These are phyloP conservation scores for Talaromyces nanjingensis DNA, from an alignment of 495 filamentous ascomycete species.

Conservation along the genomic window DNA sequence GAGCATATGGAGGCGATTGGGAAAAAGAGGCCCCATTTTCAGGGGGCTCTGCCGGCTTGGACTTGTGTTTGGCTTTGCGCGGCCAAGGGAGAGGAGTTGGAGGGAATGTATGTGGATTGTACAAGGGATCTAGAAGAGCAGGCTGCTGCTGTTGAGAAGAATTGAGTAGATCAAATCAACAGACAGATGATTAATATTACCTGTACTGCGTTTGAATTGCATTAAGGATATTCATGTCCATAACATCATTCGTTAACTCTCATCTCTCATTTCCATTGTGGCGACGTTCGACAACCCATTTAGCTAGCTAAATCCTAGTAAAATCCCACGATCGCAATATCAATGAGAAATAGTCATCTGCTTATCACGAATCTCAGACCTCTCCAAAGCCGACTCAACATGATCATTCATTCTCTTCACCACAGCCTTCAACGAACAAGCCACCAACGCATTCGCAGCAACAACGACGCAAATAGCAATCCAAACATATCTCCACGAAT, in stretches of 20 bases:
- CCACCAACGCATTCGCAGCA: conserved; percentile 1
- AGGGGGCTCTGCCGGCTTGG: no score
- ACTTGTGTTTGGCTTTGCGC: no score
- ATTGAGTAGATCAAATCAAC: no score
- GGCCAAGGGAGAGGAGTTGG: conserved; percentile 5
- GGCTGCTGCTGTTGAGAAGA: background rate
- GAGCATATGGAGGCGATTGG: no score
- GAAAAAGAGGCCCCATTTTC: no score
- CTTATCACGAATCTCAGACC: conserved; percentile 4
- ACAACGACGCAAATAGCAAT: conserved; percentile 3
- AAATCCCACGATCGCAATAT: background rate
- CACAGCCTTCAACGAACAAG: conserved; percentile 4
- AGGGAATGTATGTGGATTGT: conserved; percentile 4
- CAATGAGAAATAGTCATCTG: conserved; percentile 1
- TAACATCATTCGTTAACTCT: no score
- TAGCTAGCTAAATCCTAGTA: background rate
- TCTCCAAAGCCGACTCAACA: conserved; percentile 3
- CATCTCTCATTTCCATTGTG: no score
- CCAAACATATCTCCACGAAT: conserved; percentile 5
- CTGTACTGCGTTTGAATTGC: no score
- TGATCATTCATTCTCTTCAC: conserved; percentile 8
- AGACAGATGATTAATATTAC: no score
- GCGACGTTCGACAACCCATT: no score
- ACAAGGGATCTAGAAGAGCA: conserved; percentile 5
- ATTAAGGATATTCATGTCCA: no score